Evolutionary conservation across 2,329 filamentous ascomycete species (phyloP).

Genomic region (Pseudogymnoascus sp.): DNA sequence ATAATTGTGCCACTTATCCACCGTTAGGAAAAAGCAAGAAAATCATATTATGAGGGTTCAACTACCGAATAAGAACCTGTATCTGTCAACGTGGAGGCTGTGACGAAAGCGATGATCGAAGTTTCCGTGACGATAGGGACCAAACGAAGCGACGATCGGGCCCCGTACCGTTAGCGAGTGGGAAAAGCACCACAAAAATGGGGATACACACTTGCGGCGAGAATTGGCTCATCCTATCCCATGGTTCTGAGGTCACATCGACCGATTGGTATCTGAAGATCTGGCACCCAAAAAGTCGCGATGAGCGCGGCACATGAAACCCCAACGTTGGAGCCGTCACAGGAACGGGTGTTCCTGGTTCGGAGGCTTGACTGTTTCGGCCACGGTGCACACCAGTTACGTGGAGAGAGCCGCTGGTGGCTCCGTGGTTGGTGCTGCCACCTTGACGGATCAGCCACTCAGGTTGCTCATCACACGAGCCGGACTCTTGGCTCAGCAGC

Average conservation of each 20-base stretch:
- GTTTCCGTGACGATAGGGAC: neutral
- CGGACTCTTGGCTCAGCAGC: neutral
- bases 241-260: neutral
- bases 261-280: conserved; percentile 1
- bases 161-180: neutral
- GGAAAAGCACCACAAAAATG: conserved; percentile 2
- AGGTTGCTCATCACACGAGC: neutral
- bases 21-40: neutral
- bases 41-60: neutral
- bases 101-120: neutral
- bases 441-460: conserved; percentile 1
- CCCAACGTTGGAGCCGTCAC: neutral
- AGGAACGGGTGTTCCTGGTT: conserved; percentile 2
- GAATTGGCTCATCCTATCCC: neutral
- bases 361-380: conserved; percentile 6
- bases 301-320: conserved; percentile 6
- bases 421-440: conserved; percentile 2
- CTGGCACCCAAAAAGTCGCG: conserved; percentile 3
- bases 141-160: conserved; percentile 1
- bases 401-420: neutral
- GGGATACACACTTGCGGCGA: neutral
- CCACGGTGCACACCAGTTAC: neutral
- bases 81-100: conserved; percentile 6
- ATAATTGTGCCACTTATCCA: neutral
- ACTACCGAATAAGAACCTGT: neutral